These are phyloP conservation scores for Prinsepia uniflora DNA, from an alignment of 306 rosid genomes.

Conservation along the genomic window DNA sequence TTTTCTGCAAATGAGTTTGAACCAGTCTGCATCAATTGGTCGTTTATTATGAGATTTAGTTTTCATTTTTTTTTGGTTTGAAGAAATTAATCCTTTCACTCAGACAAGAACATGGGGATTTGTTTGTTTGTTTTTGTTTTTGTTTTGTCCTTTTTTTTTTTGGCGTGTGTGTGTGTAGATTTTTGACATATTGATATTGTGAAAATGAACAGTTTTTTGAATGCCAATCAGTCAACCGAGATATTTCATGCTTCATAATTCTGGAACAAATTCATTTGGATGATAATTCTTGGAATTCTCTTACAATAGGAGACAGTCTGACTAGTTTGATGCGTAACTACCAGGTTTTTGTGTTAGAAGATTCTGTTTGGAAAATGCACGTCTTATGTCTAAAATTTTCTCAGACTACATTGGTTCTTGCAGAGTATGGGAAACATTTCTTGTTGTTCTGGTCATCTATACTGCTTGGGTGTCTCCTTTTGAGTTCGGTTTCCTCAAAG, in stretches of 20 bases:
- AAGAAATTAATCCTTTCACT: slow-evolving; percentile 2
- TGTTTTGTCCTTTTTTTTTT: too few species aligned
- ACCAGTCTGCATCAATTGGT: not conserved
- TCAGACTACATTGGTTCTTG: slow-evolving; percentile 16
- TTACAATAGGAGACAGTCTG: not conserved
- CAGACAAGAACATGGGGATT: slow-evolving; percentile 2
- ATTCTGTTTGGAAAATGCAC: not conserved
- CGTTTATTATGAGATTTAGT: not conserved
- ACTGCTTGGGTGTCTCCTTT: slow-evolving; percentile 98
- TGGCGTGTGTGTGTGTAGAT: too few species aligned
- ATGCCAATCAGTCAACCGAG: not conserved
- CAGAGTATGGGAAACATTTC: slow-evolving; percentile 80
- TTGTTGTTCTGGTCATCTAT: slow-evolving; percentile 64
- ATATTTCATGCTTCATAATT: not conserved
- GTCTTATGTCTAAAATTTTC: slow-evolving; percentile 10
- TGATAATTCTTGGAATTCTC: not conserved
- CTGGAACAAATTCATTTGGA: not conserved
- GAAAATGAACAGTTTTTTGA: slow-evolving; percentile 6
- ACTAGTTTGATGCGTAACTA: not conserved
- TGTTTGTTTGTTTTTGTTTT: not conserved
- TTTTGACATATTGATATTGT: not conserved
- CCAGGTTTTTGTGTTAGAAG: not conserved
- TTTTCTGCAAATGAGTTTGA: slow-evolving; percentile 4
- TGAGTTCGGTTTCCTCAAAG: slow-evolving; percentile 78
- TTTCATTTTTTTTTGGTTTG: not conserved